Evolutionary conservation across 2,329 filamentous ascomycete genomes (phyloP).

Genomic region (Aurifilum marmelostoma): DNA sequence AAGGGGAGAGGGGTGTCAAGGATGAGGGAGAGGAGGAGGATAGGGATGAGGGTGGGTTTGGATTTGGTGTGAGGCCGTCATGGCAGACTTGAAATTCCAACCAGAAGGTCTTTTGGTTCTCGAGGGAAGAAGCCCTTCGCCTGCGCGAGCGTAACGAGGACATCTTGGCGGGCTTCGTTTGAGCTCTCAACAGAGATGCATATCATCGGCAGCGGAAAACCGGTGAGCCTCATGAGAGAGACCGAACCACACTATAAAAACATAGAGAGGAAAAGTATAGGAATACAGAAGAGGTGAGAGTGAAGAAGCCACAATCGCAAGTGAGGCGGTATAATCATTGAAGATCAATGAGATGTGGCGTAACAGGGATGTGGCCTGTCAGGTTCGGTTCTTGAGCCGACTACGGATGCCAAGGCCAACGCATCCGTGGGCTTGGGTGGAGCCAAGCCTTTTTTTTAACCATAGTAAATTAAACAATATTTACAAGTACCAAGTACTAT

Average conservation of each 20-base stretch:
- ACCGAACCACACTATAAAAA: neutral
- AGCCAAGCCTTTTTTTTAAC: neutral
- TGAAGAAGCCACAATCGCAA: neutral
- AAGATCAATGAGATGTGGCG: neutral
- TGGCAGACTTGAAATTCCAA: constrained; percentile 51
- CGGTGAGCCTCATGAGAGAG: neutral
- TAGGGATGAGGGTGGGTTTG: neutral
- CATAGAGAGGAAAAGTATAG: neutral
- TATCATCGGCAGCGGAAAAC: neutral
- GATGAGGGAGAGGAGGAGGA: neutral
- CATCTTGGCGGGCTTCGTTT: neutral
- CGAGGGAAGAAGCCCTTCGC: constrained; percentile 17
- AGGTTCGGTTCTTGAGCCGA: neutral
- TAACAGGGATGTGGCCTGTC: neutral
- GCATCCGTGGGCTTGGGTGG: neutral
- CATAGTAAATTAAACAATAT: neutral
- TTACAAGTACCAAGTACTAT: too few relatives aligned
- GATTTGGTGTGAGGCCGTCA: constrained; percentile 35
- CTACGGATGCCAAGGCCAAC: neutral
- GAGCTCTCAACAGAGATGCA: neutral
- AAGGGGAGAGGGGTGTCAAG: too few relatives aligned
- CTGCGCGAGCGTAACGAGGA: constrained; percentile 9
- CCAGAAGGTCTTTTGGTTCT: constrained; percentile 40
- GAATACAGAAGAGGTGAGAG: neutral
- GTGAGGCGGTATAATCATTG: neutral